A percentile compares a stretch with the other conserved stretches of the same genome.
Conservation (phyloP, 257 asterid species). For the Primulina huaijiensis region DNA sequence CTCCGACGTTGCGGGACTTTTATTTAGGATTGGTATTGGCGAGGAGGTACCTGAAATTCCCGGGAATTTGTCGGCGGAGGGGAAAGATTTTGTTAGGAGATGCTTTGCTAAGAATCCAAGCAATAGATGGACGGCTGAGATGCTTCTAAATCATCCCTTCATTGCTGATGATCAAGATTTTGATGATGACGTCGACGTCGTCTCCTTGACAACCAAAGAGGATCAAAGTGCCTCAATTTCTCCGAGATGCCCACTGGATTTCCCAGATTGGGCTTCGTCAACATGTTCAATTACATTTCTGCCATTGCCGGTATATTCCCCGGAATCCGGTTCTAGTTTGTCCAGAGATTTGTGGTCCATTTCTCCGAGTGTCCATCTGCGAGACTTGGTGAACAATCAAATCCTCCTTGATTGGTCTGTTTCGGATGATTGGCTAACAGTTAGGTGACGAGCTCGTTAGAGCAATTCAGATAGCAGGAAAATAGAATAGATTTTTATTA, state of each 20-base stretch:
- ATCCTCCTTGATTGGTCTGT: slow-evolving; percentile 27
- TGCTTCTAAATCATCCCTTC: slow-evolving; percentile 44
- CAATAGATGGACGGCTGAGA: slow-evolving; percentile 57
- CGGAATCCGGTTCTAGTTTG: slow-evolving; percentile 14
- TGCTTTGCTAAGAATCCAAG: slow-evolving; percentile 37
- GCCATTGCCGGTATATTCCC: slow-evolving; percentile 35
- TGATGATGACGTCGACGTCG: not conserved
- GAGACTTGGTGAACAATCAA: slow-evolving; percentile 20
- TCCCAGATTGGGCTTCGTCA: slow-evolving; percentile 36
- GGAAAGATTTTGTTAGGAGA: slow-evolving; percentile 34
- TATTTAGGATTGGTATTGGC: slow-evolving; percentile 38
- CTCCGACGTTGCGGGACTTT: slow-evolving; percentile 27
- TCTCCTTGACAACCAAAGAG: not conserved
- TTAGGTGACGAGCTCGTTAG: slow-evolving; percentile 29
- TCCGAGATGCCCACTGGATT: slow-evolving; percentile 44
- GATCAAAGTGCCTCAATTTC: slow-evolving; percentile 20
- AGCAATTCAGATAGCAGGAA: not conserved
- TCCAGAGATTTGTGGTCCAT: slow-evolving; percentile 19
- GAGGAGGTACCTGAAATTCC: slow-evolving; percentile 39
- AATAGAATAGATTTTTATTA: slow-evolving; percentile 13
- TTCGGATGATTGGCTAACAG: slow-evolving; percentile 38
- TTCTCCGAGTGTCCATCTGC: slow-evolving; percentile 38
- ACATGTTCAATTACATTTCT: slow-evolving; percentile 40
- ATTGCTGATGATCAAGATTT: slow-evolving; percentile 19
- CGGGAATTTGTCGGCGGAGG: slow-evolving; percentile 28